A percentile compares a stretch with the other conserved stretches of the same genome.
phyloP scores from a whole-genome alignment of 73 alveolate species.

The Stentor roeselii region DNA sequence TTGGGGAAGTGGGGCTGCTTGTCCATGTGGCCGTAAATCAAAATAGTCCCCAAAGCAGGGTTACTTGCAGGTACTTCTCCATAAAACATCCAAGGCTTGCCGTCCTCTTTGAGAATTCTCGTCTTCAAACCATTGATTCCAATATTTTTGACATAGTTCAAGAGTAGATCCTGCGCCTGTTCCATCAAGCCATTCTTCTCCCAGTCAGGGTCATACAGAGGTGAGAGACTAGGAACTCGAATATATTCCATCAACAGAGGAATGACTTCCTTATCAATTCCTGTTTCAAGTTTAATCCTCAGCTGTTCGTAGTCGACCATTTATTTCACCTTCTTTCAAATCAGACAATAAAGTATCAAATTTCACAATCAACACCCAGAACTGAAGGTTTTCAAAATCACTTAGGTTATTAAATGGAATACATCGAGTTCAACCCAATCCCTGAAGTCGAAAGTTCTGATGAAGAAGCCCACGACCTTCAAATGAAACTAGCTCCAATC shows the following conservation, averaged over 20 bases:
- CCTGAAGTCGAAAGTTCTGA: background rate
- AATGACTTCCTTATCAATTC: constrained; percentile 16
- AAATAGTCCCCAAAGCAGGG: constrained; percentile 49
- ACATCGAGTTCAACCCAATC: background rate
- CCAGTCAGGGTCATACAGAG: constrained; percentile 58
- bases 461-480: background rate
- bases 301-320: background rate
- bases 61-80: constrained; percentile 54
- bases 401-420: background rate
- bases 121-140: constrained; percentile 56
- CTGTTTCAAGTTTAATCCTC: background rate
- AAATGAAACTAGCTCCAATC: background rate
- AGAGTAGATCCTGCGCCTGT: constrained; percentile 37
- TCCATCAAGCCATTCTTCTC: constrained; percentile 49
- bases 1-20: constrained; percentile 77
- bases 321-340: no score
- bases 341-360: no score
- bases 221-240: constrained; percentile 59
- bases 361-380: no score
- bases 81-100: constrained; percentile 62
- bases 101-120: constrained; percentile 54
- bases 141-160: constrained; percentile 50
- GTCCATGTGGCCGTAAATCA: constrained; percentile 70
- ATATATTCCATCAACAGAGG: constrained; percentile 59
- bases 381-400: no score